Conservation (phyloP, 23 red algal species). For the Gracilariopsis chorda region DNA sequence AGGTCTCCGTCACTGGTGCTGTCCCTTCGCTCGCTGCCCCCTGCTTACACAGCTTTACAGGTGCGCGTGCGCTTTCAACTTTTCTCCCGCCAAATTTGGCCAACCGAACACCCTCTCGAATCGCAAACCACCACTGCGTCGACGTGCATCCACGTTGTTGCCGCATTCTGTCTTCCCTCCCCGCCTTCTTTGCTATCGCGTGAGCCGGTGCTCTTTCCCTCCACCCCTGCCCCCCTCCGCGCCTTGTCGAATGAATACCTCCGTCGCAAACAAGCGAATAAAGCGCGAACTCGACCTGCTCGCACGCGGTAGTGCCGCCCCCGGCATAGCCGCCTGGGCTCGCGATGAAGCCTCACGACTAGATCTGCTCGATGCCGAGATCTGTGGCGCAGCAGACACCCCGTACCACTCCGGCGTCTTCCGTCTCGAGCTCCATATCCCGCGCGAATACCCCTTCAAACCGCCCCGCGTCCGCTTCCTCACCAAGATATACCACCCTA, state of each 20-base stretch:
- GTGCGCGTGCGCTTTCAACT: too few species aligned
- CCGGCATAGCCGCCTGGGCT: conserved; percentile 70
- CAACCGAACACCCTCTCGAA: too few species aligned
- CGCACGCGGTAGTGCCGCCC: conserved; percentile 50
- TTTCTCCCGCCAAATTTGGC: too few species aligned
- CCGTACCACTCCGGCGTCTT: conserved; percentile 86
- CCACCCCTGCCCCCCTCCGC: too few species aligned
- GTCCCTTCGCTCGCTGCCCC: too few species aligned
- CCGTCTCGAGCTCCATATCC: conserved; percentile 66
- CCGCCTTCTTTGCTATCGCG: too few species aligned
- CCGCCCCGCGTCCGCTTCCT: conserved; percentile 84
- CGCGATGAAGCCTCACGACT: conserved; percentile 9
- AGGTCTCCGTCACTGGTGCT: too few species aligned
- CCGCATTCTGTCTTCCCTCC: too few species aligned
- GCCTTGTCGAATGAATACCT: conserved; percentile 21
- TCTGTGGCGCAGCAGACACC: conserved; percentile 61
- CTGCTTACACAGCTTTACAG: too few species aligned
- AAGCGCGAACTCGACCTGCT: conserved; percentile 70
- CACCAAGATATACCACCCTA: conserved; percentile 96
- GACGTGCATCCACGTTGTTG: too few species aligned
- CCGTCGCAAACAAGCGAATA: conserved; percentile 50
- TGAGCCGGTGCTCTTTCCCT: too few species aligned
- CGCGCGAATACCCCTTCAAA: conserved; percentile 84
- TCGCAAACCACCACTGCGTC: too few species aligned
- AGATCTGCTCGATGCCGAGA: conserved; percentile 73